Percentiles rank a stretch among this genome's conserved stretches.
These are phyloP conservation scores for Phlegmacium glaucopus DNA, from an alignment of 768 basidiomycete genomes.

Conservation along the genomic window DNA sequence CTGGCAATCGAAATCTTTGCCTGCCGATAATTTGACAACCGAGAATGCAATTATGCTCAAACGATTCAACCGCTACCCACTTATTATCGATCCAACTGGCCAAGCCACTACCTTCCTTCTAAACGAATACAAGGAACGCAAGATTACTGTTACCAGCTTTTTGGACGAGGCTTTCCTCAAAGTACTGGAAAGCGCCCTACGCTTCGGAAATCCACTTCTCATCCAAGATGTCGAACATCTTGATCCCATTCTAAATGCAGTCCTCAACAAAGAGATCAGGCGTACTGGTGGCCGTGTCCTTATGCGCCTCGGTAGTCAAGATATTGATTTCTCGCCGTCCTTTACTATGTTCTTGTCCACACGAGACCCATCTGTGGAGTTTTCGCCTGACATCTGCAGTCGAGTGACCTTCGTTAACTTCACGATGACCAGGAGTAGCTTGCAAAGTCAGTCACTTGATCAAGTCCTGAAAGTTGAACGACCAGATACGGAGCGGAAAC, in stretches of 20 bases:
- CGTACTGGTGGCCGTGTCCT: conserved; percentile 96
- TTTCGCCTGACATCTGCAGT: conserved; percentile 98
- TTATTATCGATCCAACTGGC: conserved; percentile 97
- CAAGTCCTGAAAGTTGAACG: conserved; percentile 97
- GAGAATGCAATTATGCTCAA: conserved; percentile 99
- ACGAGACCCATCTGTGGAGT: conserved; percentile 94
- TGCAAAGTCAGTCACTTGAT: conserved; percentile 97
- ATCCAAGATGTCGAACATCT: conserved; percentile 98
- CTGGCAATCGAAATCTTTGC: conserved; percentile 96
- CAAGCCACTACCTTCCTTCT: conserved; percentile 94
- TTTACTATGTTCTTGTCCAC: conserved; percentile 99
- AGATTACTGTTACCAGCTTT: conserved; percentile 98
- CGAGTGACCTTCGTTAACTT: conserved; percentile 95
- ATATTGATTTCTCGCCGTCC: conserved; percentile 99
- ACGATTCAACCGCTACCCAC: conserved; percentile 94
- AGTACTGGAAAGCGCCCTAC: conserved; percentile 96
- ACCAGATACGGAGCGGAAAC: conserved; percentile 92
- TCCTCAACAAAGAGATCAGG: conserved; percentile 94
- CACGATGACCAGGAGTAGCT: conserved; percentile 97
- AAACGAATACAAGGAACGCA: conserved; percentile 93
- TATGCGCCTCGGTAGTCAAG: conserved; percentile 94
- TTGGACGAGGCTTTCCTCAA: conserved; percentile 98
- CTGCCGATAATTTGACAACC: conserved; percentile 91
- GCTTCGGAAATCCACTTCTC: conserved; percentile 95
- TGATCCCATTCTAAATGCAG: conserved; percentile 95